phyloP scores from a whole-genome alignment of 768 basidiomycete species.

The Grammothele lineata region DNA sequence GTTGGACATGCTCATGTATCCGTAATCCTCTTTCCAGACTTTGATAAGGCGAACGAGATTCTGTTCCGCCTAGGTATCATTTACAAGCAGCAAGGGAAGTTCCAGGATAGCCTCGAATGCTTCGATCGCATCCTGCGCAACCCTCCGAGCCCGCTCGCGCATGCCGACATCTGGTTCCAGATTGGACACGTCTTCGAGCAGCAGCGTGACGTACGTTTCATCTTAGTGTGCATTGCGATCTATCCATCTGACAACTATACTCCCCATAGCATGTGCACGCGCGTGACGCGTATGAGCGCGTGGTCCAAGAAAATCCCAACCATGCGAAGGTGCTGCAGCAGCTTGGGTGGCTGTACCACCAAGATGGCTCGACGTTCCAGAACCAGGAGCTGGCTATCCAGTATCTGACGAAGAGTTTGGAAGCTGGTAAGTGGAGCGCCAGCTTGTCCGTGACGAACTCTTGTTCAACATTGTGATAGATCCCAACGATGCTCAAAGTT shows the following conservation, averaged over 20 bases:
- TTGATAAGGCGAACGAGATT: conserved; percentile 98
- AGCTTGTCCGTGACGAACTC: not conserved
- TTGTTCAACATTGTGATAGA: too few relatives aligned
- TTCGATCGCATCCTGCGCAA: conserved; percentile 96
- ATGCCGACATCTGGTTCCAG: conserved; percentile 99
- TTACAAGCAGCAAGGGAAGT: conserved; percentile 98
- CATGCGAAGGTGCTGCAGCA: conserved; percentile 98
- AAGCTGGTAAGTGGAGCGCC: conserved; percentile 65
- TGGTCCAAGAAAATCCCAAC: conserved; percentile 86
- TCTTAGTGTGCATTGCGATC: not conserved
- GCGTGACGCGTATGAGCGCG: conserved; percentile 94
- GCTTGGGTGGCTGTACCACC: conserved; percentile 96
- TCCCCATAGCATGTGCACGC: conserved; percentile 71
- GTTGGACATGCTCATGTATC: conserved; percentile 8
- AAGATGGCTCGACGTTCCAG: conserved; percentile 91
- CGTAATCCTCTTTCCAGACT: conserved; percentile 69
- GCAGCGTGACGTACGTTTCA: conserved; percentile 81
- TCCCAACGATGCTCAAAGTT: conserved; percentile 93
- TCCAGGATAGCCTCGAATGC: conserved; percentile 80
- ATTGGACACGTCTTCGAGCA: conserved; percentile 99
- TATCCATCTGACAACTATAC: conserved; percentile 9
- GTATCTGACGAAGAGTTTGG: conserved; percentile 91
- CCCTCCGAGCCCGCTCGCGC: conserved; percentile 92
- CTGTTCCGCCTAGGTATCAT: conserved; percentile 98
- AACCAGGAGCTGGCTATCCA: conserved; percentile 93